Evolutionary conservation across 192 early-diverging fungal species (phyloP).

Genomic region (Spinellus fusiger): DNA sequence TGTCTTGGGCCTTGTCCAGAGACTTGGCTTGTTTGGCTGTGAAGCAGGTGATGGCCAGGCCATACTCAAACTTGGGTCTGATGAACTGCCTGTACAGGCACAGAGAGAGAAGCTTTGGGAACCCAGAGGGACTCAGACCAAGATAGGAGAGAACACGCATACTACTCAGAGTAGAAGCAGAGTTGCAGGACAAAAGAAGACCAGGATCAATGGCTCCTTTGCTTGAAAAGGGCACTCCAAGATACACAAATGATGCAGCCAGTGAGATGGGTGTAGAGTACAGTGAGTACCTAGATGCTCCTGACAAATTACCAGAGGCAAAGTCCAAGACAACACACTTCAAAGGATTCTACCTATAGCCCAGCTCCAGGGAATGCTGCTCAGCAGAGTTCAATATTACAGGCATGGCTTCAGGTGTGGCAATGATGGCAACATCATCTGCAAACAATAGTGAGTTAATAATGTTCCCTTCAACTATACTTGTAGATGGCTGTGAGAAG

Average conservation of each 20-base stretch:
- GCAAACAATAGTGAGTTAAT: too few species aligned
- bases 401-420: background rate
- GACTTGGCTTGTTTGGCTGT: too few species aligned
- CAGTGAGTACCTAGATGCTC: background rate
- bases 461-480: too few species aligned
- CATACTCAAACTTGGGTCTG: too few species aligned
- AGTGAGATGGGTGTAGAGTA: background rate
- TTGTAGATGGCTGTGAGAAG: too few species aligned
- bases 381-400: slow-evolving; percentile 1
- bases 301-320: too few species aligned
- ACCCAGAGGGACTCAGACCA: background rate
- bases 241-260: background rate
- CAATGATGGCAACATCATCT: background rate
- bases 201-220: background rate
- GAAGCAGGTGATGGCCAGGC: too few species aligned
- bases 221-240: background rate
- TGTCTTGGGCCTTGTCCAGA: too few species aligned
- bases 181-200: background rate
- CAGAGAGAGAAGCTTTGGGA: background rate
- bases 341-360: slow-evolving; percentile 16
- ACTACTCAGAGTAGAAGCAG: too few species aligned
- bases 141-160: background rate
- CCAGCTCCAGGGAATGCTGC: background rate
- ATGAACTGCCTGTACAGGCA: background rate
- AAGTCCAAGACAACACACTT: slow-evolving; percentile 3